Evolutionary conservation across 2,329 filamentous ascomycete species (phyloP), one percentile per base, ranked within the genome.

Genomic region (Ambrosiella xylebori): DNA sequence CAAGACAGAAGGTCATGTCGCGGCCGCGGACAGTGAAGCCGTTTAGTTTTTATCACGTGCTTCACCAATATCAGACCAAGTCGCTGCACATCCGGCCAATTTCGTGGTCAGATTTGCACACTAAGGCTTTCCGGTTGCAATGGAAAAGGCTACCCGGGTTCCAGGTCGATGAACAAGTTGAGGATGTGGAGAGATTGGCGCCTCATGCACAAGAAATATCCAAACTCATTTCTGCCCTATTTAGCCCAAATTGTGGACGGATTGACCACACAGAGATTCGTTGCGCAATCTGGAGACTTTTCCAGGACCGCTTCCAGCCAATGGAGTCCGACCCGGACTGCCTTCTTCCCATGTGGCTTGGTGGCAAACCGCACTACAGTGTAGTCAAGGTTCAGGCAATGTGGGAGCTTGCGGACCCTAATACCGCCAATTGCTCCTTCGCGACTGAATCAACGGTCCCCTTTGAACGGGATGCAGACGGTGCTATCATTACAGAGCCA

Each of bases 81-180:
- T 70, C 73, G 0, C 74, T 81, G 17, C 79, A 74, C 60, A 66
- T 76, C 53, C 70, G 73, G 35, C 78, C 78, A 1, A 73, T 79
- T 51, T 74, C 71, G 64, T 81, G 78, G 78, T 79, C 74, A 13
- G 77, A 80, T 57, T 59, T 70, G 1, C 78, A 81, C 60, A 64
- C 70, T 8, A 65, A 68, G 49, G 66, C 79, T 1, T 74, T 81
- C 5, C 72, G 71, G 27, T 74, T 70, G 13, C 66, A 66, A 49
- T 81, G 79, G 66, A 61, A 66, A 35, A 68, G 73, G 62, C 49
- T 56, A 13, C 19, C 17, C 7, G 41, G 7, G 7, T 6, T 17
- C 7, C 44, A 13, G 11, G 44, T 15, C 44, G 15, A n/a, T 38
- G 7, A n/a, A 9, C 39, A 44, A 36, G 38, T 13, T 19, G 12